Evolutionary conservation across 2,329 filamentous ascomycete genomes (phyloP), one percentile per base, ranked within the genome.

Genomic region (Pseudogymnoascus sp.): DNA sequence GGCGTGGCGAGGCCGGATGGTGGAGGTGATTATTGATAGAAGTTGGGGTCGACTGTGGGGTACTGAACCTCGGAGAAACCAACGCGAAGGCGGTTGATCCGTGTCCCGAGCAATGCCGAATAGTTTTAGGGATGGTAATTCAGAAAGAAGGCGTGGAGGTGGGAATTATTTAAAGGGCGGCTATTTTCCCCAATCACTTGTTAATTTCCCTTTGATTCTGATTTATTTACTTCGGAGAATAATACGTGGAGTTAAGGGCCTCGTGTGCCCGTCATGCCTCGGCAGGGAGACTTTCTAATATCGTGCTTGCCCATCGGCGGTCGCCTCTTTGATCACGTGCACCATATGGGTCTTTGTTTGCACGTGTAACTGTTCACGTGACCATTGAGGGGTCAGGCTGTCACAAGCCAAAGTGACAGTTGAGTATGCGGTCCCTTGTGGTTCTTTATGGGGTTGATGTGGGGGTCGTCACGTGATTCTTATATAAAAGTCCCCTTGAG

Each of bases 41-140:
- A 60, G 34, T 38, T 60, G 59, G 59, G 34, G 59, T 38, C 12
- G 34, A 60, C 25, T 60, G 59, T 60, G 59, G 59, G 59, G 59
- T 60, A 60, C 18, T 60, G 59, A 40, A 42, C 59, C 59, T 60
- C 59, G 59, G 59, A 60, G 59, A 60, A 60, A 60, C 59, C 59
- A 60, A 60, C 28, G 50, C 50, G 50, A 56, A 34, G 50, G 50
- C 28, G 34, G 59, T 40, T 60, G 59, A 60, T 60, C 59, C 59
- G 59, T 38, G 3, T 60, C 50, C 50, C 50, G 50, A 56, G 50
- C 50, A 34, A 56, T 56, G 50, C 50, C 50, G 50, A 56, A 56
- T 56, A 56, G 18, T 4, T 34, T 34, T 34, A 6, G 25, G 23
- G 25, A 53, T 31, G 25, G 31, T 53, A 31, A 53, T 53, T 56